These are phyloP conservation scores for Talaromyces funiculosus DNA, from an alignment of 2,329 filamentous ascomycete genomes.

Conservation along the genomic window DNA sequence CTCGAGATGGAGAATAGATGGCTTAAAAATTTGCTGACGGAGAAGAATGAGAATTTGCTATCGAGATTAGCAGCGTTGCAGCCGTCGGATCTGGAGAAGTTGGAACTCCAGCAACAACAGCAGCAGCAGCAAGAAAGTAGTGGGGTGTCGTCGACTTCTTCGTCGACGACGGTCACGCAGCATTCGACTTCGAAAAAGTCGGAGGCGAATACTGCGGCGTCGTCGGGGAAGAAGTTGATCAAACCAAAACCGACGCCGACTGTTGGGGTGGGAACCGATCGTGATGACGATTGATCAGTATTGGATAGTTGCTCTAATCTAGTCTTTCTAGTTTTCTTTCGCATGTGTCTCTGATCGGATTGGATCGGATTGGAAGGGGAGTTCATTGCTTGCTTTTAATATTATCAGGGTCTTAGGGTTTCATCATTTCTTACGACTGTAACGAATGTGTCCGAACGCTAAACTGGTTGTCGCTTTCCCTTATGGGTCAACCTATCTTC, in stretches of 20 bases:
- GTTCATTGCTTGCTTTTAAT: not conserved
- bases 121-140: slow-evolving; percentile 1
- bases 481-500: not conserved
- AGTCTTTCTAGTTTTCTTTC: not conserved
- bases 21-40: slow-evolving; percentile 72
- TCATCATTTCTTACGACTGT: not conserved
- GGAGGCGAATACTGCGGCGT: not conserved
- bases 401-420: not conserved
- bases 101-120: not conserved
- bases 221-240: slow-evolving; percentile 11
- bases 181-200: not conserved
- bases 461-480: not conserved
- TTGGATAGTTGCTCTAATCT: not conserved
- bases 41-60: slow-evolving; percentile 57
- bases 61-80: slow-evolving; percentile 13
- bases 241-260: slow-evolving; percentile 13
- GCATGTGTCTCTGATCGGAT: not conserved
- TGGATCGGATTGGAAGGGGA: not conserved
- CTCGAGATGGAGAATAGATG: slow-evolving; percentile 78
- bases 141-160: not conserved
- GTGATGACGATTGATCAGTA: not conserved
- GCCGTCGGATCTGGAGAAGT: slow-evolving; percentile 2
- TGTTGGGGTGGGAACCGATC: slow-evolving; percentile 11
- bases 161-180: not conserved
- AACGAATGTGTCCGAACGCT: not conserved